phyloP scores from a whole-genome alignment of 2,329 filamentous ascomycete genomes.

The Colletotrichum tropicicola region DNA sequence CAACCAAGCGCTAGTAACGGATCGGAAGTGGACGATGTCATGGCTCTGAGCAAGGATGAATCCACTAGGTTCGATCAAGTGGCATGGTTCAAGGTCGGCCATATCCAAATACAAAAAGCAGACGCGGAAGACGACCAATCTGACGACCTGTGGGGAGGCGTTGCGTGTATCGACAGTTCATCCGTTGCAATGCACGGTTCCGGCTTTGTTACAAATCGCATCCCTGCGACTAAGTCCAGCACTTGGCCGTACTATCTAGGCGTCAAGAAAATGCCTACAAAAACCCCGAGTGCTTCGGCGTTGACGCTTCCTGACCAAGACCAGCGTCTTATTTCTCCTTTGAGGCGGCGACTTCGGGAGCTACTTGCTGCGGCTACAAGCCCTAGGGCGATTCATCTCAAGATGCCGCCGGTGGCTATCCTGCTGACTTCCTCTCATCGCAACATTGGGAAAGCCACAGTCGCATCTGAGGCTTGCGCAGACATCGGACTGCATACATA shows the following conservation, averaged over 20 bases:
- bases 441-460: constrained; percentile 89
- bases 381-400: constrained; percentile 83
- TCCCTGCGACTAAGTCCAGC: constrained; percentile 79
- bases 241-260: constrained; percentile 93
- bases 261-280: constrained; percentile 71
- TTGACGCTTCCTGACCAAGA: constrained; percentile 55
- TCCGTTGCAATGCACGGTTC: constrained; percentile 92
- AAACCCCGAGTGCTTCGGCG: constrained; percentile 47
- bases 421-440: constrained; percentile 91
- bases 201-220: constrained; percentile 82
- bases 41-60: constrained; percentile 54
- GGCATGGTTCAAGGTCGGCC: constrained; percentile 92
- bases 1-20: constrained; percentile 64
- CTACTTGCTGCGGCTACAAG: constrained; percentile 90
- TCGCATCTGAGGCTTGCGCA: constrained; percentile 79
- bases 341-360: constrained; percentile 80
- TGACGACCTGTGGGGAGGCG: constrained; percentile 83
- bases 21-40: constrained; percentile 76
- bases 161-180: constrained; percentile 85
- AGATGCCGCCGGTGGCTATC: constrained; percentile 88
- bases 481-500: constrained; percentile 94
- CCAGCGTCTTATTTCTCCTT: constrained; percentile 62
- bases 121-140: constrained; percentile 63
- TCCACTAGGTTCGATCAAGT: constrained; percentile 64
- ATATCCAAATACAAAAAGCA: constrained; percentile 67